Conservation (phyloP, 345 rosid genomes). For the Ceriops zippeliana region DNA sequence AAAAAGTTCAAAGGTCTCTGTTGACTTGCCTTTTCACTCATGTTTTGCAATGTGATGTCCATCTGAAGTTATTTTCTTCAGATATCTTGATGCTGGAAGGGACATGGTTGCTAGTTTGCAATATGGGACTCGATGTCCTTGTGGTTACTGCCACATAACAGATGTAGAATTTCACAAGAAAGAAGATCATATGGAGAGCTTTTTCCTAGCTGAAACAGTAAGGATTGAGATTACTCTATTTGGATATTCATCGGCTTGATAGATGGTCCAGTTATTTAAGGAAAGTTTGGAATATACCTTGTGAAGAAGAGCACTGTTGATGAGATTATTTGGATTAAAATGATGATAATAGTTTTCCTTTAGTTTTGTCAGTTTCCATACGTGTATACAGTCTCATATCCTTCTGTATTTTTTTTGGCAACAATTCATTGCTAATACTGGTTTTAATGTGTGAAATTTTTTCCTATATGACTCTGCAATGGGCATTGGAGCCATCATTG, state of each 20-base stretch:
- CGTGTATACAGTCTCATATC: no score
- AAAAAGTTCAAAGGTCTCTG: no score
- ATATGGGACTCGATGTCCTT: conserved; percentile 89
- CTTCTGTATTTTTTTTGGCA: no score
- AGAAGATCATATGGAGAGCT: conserved; percentile 99
- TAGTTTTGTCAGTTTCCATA: not conserved
- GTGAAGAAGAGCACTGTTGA: no score
- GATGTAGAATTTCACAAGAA: conserved; percentile 84
- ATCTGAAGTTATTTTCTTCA: conserved; percentile 20
- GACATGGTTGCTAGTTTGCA: conserved; percentile 97
- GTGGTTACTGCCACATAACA: conserved; percentile 93
- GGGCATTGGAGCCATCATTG: no score
- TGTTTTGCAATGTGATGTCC: not conserved
- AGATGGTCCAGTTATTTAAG: no score
- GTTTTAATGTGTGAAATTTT: no score
- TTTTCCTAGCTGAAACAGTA: conserved; percentile 99
- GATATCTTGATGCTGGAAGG: conserved; percentile 93
- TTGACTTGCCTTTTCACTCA: not conserved
- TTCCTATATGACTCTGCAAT: no score
- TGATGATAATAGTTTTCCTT: not conserved
- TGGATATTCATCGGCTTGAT: not conserved
- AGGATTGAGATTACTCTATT: conserved; percentile 24
- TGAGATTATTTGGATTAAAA: not conserved
- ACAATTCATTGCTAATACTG: no score
- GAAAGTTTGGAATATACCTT: no score